Conservation (phyloP, 2,329 filamentous ascomycete genomes). For the Aspergillus alliaceus region DNA sequence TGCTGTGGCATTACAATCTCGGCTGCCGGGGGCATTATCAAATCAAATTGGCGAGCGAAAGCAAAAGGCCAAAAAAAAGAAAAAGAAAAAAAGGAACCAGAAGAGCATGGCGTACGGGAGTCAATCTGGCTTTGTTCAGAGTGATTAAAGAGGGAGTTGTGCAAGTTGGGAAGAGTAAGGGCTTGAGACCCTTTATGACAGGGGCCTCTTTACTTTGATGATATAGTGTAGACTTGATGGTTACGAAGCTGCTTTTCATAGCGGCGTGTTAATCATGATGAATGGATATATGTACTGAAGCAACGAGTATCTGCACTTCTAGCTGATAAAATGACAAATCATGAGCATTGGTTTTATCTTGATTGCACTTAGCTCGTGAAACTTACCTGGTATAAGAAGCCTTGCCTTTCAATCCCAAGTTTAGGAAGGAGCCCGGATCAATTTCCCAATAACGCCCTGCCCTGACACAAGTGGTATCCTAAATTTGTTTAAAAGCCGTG, state of each 20-base stretch:
- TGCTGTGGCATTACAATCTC: conserved; percentile 4
- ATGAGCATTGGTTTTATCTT: neutral
- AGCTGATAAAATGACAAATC: neutral
- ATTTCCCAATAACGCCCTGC: neutral
- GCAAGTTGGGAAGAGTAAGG: conserved; percentile 8
- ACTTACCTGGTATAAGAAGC: neutral
- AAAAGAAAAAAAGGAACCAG: neutral
- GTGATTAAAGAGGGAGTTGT: conserved; percentile 16
- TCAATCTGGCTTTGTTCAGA: conserved; percentile 31
- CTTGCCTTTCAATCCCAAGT: neutral
- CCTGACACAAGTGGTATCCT: neutral
- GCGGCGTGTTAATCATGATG: conserved; percentile 32
- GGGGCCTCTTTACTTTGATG: conserved; percentile 9
- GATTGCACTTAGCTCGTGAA: neutral
- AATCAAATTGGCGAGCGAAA: conserved; percentile 2
- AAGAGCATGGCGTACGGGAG: conserved; percentile 37
- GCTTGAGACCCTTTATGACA: conserved; percentile 8
- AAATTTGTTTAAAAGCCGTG: neutral
- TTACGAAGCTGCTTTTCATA: conserved; percentile 29
- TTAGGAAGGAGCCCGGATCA: neutral
- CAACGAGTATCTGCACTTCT: neutral
- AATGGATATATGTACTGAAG: conserved; percentile 31
- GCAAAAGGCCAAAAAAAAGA: neutral
- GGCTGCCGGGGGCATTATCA: conserved; percentile 5
- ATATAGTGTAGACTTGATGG: conserved; percentile 18